These are phyloP conservation scores for Tylopilus felleus DNA, from an alignment of 768 basidiomycete species.

Conservation along the genomic window DNA sequence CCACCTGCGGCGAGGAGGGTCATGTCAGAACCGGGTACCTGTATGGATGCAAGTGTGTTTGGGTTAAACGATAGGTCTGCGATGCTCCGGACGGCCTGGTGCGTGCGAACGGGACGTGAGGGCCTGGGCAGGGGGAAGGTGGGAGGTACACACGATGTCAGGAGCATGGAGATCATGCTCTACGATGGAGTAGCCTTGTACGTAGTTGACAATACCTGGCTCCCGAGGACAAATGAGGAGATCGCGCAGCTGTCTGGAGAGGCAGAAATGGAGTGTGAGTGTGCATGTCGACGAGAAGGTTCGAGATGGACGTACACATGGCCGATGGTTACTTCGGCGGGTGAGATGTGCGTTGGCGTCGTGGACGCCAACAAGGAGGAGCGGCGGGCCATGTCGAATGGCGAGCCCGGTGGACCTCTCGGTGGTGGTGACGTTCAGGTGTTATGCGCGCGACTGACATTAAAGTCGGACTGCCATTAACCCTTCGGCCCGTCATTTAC, in stretches of 20 bases:
- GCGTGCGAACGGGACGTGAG: conserved; percentile 10
- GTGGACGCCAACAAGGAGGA: conserved; percentile 42
- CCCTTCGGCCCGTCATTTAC: conserved; percentile 14
- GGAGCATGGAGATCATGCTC: conserved; percentile 57
- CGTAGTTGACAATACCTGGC: conserved; percentile 61
- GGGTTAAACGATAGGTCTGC: conserved; percentile 56
- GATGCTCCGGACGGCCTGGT: conserved; percentile 45
- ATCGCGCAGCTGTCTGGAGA: conserved; percentile 68
- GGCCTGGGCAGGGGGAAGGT: conserved; percentile 12
- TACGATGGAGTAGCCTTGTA: conserved; percentile 49
- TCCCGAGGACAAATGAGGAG: conserved; percentile 71
- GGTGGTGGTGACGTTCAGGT: conserved; percentile 9
- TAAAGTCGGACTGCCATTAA: too few species aligned
- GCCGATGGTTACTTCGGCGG: conserved; percentile 50
- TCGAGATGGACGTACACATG: conserved; percentile 51
- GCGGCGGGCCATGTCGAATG: conserved; percentile 46
- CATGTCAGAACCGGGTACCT: conserved; percentile 47
- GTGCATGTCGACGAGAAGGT: background rate
- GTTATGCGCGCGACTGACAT: conserved; percentile 1
- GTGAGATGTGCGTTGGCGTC: conserved; percentile 39
- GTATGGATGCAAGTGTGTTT: conserved; percentile 60
- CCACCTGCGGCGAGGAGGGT: conserved; percentile 75
- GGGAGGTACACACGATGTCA: conserved; percentile 39
- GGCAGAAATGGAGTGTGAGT: conserved; percentile 8
- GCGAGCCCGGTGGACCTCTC: background rate